These are phyloP conservation scores for Penicillium simplicissimum DNA, from an alignment of 495 filamentous ascomycete genomes.

Conservation along the genomic window DNA sequence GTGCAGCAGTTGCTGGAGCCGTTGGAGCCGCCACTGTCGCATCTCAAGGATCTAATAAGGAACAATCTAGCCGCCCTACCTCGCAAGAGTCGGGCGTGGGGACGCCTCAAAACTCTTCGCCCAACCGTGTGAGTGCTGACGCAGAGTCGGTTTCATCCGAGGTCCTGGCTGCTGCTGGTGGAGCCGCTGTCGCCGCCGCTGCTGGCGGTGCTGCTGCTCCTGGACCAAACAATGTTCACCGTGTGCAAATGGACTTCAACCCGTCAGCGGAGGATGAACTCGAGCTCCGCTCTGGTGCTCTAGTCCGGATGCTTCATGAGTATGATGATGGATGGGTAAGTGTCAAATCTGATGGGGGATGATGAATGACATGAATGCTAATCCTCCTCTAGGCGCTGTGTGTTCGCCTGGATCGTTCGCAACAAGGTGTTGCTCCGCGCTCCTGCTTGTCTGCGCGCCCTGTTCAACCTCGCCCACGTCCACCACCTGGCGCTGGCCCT, in stretches of 20 bases:
- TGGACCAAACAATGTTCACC: constrained; percentile 68
- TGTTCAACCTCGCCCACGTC: constrained; percentile 78
- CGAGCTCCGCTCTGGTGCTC: constrained; percentile 70
- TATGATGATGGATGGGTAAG: constrained; percentile 99
- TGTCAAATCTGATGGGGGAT: constrained; percentile 9
- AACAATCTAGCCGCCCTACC: constrained; percentile 22
- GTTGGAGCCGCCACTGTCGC: constrained; percentile 36
- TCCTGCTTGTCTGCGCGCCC: constrained; percentile 91
- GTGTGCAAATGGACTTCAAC: constrained; percentile 93
- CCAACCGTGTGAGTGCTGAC: constrained; percentile 23
- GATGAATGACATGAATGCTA: constrained; percentile 30
- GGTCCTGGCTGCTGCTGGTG: constrained; percentile 39
- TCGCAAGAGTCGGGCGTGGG: constrained; percentile 27
- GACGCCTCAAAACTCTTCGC: constrained; percentile 13
- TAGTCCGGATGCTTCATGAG: constrained; percentile 88
- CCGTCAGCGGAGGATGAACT: constrained; percentile 93
- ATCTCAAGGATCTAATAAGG: constrained; percentile 41
- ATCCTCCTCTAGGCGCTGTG: constrained; percentile 72
- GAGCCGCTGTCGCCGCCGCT: constrained; percentile 29
- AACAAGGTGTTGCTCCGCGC: constrained; percentile 89
- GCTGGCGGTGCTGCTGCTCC: constrained; percentile 48
- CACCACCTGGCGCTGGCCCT: constrained; percentile 50
- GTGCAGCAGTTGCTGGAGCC: constrained; percentile 35
- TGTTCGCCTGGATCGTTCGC: constrained; percentile 81
- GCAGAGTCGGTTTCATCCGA: constrained; percentile 35